These are phyloP conservation scores for Hypsizygus marmoreus DNA, from an alignment of 768 basidiomycete genomes.

Conservation along the genomic window DNA sequence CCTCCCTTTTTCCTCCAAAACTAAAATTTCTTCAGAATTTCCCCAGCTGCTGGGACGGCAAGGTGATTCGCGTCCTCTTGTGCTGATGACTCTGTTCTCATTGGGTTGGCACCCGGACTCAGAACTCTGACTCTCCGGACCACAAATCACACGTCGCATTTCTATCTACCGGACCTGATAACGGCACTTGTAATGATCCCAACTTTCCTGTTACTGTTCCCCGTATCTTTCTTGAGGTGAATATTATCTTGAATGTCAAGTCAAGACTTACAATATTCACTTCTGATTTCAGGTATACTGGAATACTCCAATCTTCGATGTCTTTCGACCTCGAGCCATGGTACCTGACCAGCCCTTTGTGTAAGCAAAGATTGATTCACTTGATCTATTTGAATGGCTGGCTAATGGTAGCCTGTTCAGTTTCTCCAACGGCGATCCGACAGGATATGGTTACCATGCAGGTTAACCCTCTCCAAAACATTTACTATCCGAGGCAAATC, in stretches of 20 bases:
- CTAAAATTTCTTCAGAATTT: slow-evolving; percentile 17
- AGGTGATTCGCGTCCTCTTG: slow-evolving; percentile 15
- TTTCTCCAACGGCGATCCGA: slow-evolving; percentile 45
- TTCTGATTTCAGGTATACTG: slow-evolving; percentile 28
- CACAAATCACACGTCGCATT: slow-evolving; percentile 44
- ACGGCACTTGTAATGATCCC: slow-evolving; percentile 38
- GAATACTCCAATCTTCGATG: slow-evolving; percentile 24
- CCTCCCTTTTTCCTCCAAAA: background rate
- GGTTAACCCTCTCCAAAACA: no score
- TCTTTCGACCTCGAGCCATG: slow-evolving; percentile 28
- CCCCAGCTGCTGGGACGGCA: slow-evolving; percentile 40
- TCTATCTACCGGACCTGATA: slow-evolving; percentile 41
- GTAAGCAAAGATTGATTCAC: slow-evolving; percentile 19
- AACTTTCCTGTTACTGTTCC: slow-evolving; percentile 40
- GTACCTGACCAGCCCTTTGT: slow-evolving; percentile 37
- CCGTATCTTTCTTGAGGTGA: slow-evolving; percentile 44
- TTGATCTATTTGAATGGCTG: background rate
- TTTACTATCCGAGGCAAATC: no score
- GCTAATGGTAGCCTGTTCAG: slow-evolving; percentile 13
- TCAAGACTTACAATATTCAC: background rate
- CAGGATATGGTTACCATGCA: slow-evolving; percentile 44
- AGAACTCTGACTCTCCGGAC: slow-evolving; percentile 41
- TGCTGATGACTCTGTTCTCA: slow-evolving; percentile 11
- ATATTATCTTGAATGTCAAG: background rate
- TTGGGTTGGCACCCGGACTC: background rate